Conservation (phyloP, 306 rosid species). For the Erythrophleum fordii region DNA sequence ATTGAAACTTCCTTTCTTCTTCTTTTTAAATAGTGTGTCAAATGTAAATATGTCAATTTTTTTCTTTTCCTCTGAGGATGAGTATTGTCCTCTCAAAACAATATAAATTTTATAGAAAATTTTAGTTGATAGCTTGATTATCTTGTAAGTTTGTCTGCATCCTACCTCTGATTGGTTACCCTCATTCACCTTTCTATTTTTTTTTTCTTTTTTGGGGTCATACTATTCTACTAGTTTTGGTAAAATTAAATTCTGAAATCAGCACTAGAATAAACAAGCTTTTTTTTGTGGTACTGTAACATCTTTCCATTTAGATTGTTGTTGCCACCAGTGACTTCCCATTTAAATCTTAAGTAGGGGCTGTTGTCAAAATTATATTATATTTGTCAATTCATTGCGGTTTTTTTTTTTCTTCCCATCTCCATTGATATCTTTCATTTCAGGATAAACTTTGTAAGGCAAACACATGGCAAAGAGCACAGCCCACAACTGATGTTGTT, state of each 20-base stretch:
- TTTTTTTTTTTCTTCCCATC: conserved; percentile 31
- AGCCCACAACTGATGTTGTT: conserved; percentile 89
- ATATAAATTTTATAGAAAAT: neutral
- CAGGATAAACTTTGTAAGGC: conserved; percentile 97
- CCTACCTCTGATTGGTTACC: conserved; percentile 11
- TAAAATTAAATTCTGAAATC: conserved; percentile 19
- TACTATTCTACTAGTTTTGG: conserved; percentile 4
- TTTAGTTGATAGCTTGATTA: conserved; percentile 1
- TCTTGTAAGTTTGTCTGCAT: conserved; percentile 9
- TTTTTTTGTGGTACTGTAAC: conserved; percentile 23
- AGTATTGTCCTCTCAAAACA: conserved; percentile 13
- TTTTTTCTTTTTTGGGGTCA: neutral
- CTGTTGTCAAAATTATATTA: conserved; percentile 17
- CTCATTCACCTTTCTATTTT: neutral
- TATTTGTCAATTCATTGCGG: conserved; percentile 13
- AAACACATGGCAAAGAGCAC: conserved; percentile 93
- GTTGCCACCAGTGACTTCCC: conserved; percentile 26
- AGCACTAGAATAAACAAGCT: neutral
- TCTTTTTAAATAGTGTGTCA: conserved; percentile 7
- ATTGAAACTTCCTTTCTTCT: neutral
- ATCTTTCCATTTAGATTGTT: conserved; percentile 7
- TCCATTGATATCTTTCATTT: conserved; percentile 24
- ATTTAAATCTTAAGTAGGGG: neutral
- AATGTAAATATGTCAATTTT: neutral
- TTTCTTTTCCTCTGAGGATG: neutral